Conservation (phyloP, 2,329 filamentous ascomycete genomes). For the Cadophora gregata region DNA sequence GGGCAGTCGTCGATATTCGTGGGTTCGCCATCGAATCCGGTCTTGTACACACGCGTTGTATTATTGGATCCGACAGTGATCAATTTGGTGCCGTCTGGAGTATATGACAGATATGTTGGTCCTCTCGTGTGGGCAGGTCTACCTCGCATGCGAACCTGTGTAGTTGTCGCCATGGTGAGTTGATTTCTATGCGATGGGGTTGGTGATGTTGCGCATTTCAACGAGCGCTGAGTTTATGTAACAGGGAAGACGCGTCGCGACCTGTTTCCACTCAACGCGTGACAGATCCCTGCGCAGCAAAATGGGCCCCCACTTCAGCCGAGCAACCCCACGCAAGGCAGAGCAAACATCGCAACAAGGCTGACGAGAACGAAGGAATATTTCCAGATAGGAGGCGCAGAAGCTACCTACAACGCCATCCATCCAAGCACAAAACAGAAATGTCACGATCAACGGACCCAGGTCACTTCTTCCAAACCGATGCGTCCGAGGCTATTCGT, state of each 20-base stretch:
- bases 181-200: slow-evolving; percentile 19
- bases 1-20: slow-evolving; percentile 89
- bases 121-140: slow-evolving; percentile 83
- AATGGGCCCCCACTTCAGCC: background rate
- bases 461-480: slow-evolving; percentile 90
- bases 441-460: slow-evolving; percentile 75
- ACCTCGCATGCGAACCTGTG: slow-evolving; percentile 58
- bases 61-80: slow-evolving; percentile 95
- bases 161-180: slow-evolving; percentile 43
- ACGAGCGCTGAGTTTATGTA: slow-evolving; percentile 25
- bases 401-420: background rate
- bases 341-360: slow-evolving; percentile 8
- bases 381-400: background rate
- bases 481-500: slow-evolving; percentile 51
- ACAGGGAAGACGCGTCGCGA: slow-evolving; percentile 22
- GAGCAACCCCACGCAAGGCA: slow-evolving; percentile 18
- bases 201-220: slow-evolving; percentile 24
- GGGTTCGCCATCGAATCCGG: slow-evolving; percentile 90
- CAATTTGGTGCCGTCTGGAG: slow-evolving; percentile 82
- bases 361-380: slow-evolving; percentile 6
- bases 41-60: slow-evolving; percentile 89
- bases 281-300: slow-evolving; percentile 31
- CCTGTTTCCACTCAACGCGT: slow-evolving; percentile 36
- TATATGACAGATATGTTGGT: slow-evolving; percentile 86
- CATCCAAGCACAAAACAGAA: slow-evolving; percentile 19